Evolutionary conservation across 495 filamentous ascomycete genomes (phyloP), one percentile per base, ranked within the genome.

Genomic region (Xylaria acuta): DNA sequence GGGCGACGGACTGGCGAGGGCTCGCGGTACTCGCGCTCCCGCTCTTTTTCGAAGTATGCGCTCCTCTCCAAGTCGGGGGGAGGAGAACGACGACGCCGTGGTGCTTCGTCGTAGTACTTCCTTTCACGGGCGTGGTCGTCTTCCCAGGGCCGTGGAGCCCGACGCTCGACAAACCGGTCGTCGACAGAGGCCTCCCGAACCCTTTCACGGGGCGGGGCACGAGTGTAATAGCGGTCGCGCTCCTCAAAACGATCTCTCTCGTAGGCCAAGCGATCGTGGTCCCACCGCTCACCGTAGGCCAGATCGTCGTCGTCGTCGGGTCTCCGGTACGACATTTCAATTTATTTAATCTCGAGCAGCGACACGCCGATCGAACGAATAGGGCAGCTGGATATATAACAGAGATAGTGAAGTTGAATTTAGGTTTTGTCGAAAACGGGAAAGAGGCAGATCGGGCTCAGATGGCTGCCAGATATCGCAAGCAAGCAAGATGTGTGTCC

Each of bases 261-360:
- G 59, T 72, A 67, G 51, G 72, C 72, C 75, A 83, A 79, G 59
- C 82, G 84, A 71, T 78, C 81, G 3, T 81, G 79, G 68, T 86
- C 82, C 82, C 81, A 86, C 73, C 83, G 82, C 62, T 79, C 79
- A 25, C 77, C 75, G 63, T 75, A 76, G 60, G 76, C 75, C 45
- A 82, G 75, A 73, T 84, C 80, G 12, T 80, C 80, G 36, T 80
- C 80, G 36, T 76, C 82, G 65, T 76, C 82, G 20, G 80, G 72
- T 20, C 77, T 72, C 36, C 78, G 80, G 72, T 77, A 20, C 30
- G 60, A 41, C 60, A 64, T 64, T 43, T 64, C 60, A 2, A 4
- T 30, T 43, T 16, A 4, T 30, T 43, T 16, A 14, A 63, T 40
- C 8, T 27, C 22, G 38, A 60, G 58, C 34, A 60, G 34, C 34